These are phyloP conservation scores for Ceriops decandra DNA, from an alignment of 345 rosid genomes.

Conservation along the genomic window DNA sequence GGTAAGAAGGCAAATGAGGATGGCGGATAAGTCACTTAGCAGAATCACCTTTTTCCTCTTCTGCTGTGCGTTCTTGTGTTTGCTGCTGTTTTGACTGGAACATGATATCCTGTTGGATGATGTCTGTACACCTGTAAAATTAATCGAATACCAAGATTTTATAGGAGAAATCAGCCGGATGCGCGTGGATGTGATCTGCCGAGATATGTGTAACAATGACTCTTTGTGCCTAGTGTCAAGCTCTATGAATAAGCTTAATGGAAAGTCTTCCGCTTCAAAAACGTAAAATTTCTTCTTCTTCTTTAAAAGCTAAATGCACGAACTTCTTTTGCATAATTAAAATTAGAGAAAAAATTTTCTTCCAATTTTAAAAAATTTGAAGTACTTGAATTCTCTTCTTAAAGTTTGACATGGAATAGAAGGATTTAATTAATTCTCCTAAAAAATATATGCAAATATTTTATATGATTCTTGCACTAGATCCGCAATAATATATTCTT, in stretches of 20 bases:
- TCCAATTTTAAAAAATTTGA: too few species aligned
- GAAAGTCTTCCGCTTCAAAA: background rate
- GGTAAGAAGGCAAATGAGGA: conserved; percentile 67
- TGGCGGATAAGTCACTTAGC: conserved; percentile 64
- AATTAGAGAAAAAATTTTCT: too few species aligned
- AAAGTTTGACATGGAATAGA: too few species aligned
- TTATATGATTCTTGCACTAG: too few species aligned
- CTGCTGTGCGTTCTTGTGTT: conserved; percentile 64
- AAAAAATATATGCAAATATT: too few species aligned
- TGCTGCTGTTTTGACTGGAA: conserved; percentile 57
- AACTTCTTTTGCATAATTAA: too few species aligned
- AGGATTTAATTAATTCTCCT: too few species aligned
- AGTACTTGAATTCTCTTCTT: too few species aligned
- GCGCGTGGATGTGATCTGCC: conserved; percentile 13
- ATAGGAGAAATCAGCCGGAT: conserved; percentile 6
- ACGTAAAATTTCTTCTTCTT: too few species aligned
- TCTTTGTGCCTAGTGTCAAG: background rate
- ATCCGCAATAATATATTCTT: too few species aligned
- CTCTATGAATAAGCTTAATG: too few species aligned
- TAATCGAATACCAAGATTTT: background rate
- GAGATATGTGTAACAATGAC: conserved; percentile 12
- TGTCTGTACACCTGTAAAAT: conserved; percentile 6
- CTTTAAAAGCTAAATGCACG: too few species aligned
- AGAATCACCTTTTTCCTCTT: conserved; percentile 69
- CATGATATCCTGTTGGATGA: background rate